These are phyloP conservation scores for Dacryopinax primogenitus DNA, from an alignment of 768 basidiomycete species.

Conservation along the genomic window DNA sequence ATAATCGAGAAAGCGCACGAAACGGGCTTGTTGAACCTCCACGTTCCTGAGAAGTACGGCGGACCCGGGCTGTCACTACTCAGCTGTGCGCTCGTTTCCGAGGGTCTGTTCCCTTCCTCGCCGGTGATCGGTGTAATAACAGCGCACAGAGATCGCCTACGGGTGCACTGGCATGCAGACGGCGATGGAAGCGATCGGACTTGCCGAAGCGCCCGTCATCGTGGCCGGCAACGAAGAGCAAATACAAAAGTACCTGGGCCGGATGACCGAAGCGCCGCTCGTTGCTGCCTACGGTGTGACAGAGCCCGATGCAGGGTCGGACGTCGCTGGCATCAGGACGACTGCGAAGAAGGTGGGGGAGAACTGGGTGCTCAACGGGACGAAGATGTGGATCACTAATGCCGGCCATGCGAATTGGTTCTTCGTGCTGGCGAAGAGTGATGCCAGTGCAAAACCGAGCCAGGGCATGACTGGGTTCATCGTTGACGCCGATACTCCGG, in stretches of 20 bases:
- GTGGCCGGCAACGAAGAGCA: constrained; percentile 27
- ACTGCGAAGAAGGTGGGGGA: constrained; percentile 27
- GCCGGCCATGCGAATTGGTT: constrained; percentile 31
- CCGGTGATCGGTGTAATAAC: neutral
- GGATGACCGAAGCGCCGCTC: constrained; percentile 30
- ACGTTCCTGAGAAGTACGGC: constrained; percentile 30
- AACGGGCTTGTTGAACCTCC: constrained; percentile 28
- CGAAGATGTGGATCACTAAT: constrained; percentile 32
- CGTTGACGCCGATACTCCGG: constrained; percentile 25
- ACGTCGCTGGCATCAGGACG: constrained; percentile 31
- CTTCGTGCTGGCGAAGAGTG: constrained; percentile 31
- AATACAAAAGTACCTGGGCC: constrained; percentile 30
- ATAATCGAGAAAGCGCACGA: constrained; percentile 29
- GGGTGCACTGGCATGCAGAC: constrained; percentile 28
- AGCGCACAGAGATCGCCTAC: constrained; percentile 21
- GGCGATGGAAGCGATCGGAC: constrained; percentile 30
- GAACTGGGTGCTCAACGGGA: constrained; percentile 25
- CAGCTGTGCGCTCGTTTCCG: constrained; percentile 27
- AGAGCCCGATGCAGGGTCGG: constrained; percentile 30
- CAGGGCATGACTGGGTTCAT: constrained; percentile 30
- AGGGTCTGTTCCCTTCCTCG: constrained; percentile 17
- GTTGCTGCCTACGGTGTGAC: constrained; percentile 30
- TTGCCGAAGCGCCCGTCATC: constrained; percentile 28
- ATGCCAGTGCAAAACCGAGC: constrained; percentile 23
- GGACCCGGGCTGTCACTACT: constrained; percentile 27